Conservation (phyloP, 2,329 filamentous ascomycete species). For the Metarhizium anisopliae region DNA sequence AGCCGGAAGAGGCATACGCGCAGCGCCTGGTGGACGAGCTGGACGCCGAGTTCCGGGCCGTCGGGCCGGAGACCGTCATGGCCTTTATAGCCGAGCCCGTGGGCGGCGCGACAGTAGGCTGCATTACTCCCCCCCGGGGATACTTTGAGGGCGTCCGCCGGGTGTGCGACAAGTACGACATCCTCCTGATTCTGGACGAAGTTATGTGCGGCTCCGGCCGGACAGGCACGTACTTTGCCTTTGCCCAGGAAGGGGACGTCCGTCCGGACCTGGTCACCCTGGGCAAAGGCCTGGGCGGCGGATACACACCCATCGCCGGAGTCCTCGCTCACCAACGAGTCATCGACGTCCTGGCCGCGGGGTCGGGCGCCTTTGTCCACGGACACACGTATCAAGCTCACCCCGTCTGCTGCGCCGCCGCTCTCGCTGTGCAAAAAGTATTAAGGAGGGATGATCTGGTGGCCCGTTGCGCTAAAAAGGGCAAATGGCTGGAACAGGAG, state of each 20-base stretch:
- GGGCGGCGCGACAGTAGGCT: constrained; percentile 59
- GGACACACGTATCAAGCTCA: constrained; percentile 57
- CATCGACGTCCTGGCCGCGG: constrained; percentile 30
- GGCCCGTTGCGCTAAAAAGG: constrained; percentile 47
- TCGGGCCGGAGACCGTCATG: constrained; percentile 58
- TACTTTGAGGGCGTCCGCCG: constrained; percentile 61
- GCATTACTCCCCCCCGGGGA: constrained; percentile 54
- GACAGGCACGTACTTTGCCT: constrained; percentile 51
- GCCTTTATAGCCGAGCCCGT: constrained; percentile 68
- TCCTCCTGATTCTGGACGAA: constrained; percentile 71
- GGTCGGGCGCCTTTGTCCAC: constrained; percentile 33
- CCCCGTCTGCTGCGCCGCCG: constrained; percentile 49
- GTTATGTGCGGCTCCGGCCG: constrained; percentile 63
- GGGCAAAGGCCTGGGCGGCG: constrained; percentile 58
- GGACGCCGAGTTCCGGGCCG: constrained; percentile 53
- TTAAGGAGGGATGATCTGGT: constrained; percentile 49
- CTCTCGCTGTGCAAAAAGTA: constrained; percentile 52
- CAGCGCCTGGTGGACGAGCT: constrained; percentile 52
- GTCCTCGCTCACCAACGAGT: constrained; percentile 47
- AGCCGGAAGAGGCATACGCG: constrained; percentile 53
- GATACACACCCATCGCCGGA: constrained; percentile 53
- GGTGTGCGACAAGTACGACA: constrained; percentile 62
- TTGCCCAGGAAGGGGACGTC: constrained; percentile 46
- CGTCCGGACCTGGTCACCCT: constrained; percentile 56
- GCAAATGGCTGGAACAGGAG: constrained; percentile 33